Evolutionary conservation across 331 rosid species (phyloP).

Genomic region (Quercus tomentella): DNA sequence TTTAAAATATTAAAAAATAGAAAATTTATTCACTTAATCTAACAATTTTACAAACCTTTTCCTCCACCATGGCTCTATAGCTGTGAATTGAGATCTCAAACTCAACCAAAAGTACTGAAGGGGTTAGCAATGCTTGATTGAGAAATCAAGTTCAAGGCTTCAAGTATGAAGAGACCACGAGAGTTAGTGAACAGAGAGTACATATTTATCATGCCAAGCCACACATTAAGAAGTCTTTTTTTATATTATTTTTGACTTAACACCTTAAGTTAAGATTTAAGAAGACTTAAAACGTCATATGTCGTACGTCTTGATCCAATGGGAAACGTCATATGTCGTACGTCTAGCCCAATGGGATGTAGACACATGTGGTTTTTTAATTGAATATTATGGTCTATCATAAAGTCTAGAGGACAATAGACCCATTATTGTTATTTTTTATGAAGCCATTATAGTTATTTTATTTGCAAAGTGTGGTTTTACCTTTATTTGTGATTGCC

Average conservation of each 20-base stretch:
- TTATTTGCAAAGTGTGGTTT: too few relatives aligned
- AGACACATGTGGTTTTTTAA: constrained; percentile 8
- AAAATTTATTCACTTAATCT: too few relatives aligned
- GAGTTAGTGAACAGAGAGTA: neutral
- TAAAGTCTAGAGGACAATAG: neutral
- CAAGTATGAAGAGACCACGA: neutral
- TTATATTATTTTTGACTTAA: too few relatives aligned
- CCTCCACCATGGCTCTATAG: constrained; percentile 32
- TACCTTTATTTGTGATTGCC: neutral
- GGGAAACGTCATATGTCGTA: neutral
- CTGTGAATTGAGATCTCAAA: constrained; percentile 18
- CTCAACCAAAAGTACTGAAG: neutral
- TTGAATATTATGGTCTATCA: constrained; percentile 15
- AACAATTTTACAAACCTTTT: constrained; percentile 29
- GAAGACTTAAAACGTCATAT: constrained; percentile 5
- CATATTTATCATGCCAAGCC: neutral
- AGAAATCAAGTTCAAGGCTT: neutral
- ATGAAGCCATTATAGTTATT: too few relatives aligned
- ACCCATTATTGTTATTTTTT: neutral
- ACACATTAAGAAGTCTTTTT: neutral
- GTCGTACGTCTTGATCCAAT: neutral
- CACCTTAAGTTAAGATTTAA: neutral
- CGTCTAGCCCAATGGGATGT: too few relatives aligned
- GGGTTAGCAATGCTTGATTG: neutral
- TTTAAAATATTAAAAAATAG: too few relatives aligned